Percentiles rank a stretch among this genome's conserved stretches.
These are phyloP conservation scores for Favolaschia claudopus DNA, from an alignment of 768 basidiomycete genomes.

Conservation along the genomic window DNA sequence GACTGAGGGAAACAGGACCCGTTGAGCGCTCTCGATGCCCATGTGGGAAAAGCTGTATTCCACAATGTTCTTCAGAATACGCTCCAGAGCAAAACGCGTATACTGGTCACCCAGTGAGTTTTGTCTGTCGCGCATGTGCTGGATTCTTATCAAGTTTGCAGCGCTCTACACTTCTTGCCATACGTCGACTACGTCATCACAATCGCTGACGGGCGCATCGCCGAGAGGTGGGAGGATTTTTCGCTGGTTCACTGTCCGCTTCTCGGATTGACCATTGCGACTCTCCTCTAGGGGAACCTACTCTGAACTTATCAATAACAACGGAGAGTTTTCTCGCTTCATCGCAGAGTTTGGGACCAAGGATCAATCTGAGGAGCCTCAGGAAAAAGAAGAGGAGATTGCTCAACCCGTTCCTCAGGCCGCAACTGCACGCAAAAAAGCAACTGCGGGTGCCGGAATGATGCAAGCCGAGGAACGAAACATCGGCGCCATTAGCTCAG, in stretches of 20 bases:
- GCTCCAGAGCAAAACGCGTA: slow-evolving; percentile 73
- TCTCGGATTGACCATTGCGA: background rate
- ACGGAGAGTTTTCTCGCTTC: slow-evolving; percentile 77
- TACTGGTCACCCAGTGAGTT: slow-evolving; percentile 87
- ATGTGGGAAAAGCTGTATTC: slow-evolving; percentile 89
- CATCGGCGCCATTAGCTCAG: slow-evolving; percentile 74
- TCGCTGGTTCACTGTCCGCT: background rate
- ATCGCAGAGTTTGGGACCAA: slow-evolving; percentile 80
- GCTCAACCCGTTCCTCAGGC: slow-evolving; percentile 38
- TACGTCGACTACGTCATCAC: slow-evolving; percentile 88
- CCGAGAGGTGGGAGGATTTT: slow-evolving; percentile 53
- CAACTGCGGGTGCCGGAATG: slow-evolving; percentile 54
- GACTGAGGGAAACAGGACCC: slow-evolving; percentile 65
- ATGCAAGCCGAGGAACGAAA: slow-evolving; percentile 90
- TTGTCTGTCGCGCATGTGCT: no score
- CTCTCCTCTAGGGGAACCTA: slow-evolving; percentile 80
- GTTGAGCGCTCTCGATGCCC: slow-evolving; percentile 90
- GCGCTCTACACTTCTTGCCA: slow-evolving; percentile 87
- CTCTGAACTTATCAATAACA: slow-evolving; percentile 65
- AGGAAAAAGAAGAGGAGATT: slow-evolving; percentile 55
- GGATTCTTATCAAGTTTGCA: no score
- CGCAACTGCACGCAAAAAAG: slow-evolving; percentile 44
- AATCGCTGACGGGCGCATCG: slow-evolving; percentile 77
- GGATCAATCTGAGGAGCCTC: slow-evolving; percentile 59
- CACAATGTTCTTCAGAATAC: slow-evolving; percentile 79